Base-by-base conservation (phyloP, 2,329 filamentous ascomycete species). In the Colletotrichum chlorophyti region DNA sequence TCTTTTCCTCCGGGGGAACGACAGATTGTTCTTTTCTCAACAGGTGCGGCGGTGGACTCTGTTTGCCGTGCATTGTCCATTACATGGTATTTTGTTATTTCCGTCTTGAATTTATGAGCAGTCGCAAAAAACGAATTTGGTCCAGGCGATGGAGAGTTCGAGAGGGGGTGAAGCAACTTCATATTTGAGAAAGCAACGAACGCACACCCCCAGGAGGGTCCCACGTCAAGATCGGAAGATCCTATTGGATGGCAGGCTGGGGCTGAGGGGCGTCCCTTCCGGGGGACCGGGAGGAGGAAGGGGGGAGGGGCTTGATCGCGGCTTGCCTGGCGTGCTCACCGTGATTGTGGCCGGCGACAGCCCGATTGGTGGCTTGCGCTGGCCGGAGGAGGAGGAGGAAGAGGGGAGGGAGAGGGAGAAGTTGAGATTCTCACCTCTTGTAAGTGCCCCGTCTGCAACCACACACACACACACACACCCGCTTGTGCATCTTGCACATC, bases 351-450 rank as follows among this genome's bases (percentile, higher is more conserved):
- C 51, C 55, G 55, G 55, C 23, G 37, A 19, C 43, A 21, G 50
- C 37, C 54, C 42, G 55, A 55, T 55, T 59, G 55, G 55, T 43
- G 50, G 42, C 35, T 49, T 59, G 35, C n/a, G n/a, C n/a, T n/a
- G n/a, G n/a, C n/a, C n/a, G n/a, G n/a, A n/a, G n/a, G n/a, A n/a
- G n/a, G n/a, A n/a, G n/a, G n/a, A n/a, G n/a, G n/a, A n/a, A n/a
- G n/a, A n/a, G n/a, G n/a, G n/a, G n/a, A n/a, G n/a, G n/a, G n/a
- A n/a, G n/a, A n/a, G n/a, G n/a, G n/a, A n/a, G n/a, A n/a, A n/a
- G n/a, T n/a, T n/a, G n/a, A n/a, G n/a, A n/a, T n/a, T n/a, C n/a
- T n/a, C n/a, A n/a, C n/a, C n/a, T n/a, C n/a, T n/a, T n/a, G n/a
- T n/a, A n/a, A n/a, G n/a, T n/a, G n/a, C n/a, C n/a, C n/a, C n/a